Evolutionary conservation across 768 basidiomycete genomes (phyloP).

Genomic region (Lactifluus pinguis): DNA sequence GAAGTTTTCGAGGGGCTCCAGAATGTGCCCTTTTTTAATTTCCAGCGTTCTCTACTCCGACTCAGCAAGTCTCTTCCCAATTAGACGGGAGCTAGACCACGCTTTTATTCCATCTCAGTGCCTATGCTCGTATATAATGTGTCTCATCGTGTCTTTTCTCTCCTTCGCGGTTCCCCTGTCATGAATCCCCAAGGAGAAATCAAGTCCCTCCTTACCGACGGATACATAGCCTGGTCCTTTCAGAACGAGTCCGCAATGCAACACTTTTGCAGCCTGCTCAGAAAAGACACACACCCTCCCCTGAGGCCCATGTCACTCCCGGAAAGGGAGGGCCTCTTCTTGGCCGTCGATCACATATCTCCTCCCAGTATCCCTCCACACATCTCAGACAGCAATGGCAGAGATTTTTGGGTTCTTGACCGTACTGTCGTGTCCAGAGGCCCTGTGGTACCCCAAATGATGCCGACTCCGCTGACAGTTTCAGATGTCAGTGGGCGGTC

Average conservation of each 20-base stretch:
- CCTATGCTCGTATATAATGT: neutral
- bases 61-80: no score
- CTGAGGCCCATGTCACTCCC: neutral
- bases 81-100: no score
- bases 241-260: neutral
- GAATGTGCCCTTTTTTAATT: no score
- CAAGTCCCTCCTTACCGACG: slow-evolving; percentile 1
- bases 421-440: neutral
- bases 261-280: neutral
- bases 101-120: no score
- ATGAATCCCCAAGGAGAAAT: neutral
- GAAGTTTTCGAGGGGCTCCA: no score
- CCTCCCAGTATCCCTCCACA: neutral
- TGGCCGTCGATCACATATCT: neutral
- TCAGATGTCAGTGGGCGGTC: neutral
- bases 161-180: neutral
- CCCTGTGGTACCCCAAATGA: slow-evolving; percentile 12
- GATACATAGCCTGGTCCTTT: slow-evolving; percentile 7
- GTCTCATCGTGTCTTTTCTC: no score
- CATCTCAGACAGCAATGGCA: neutral
- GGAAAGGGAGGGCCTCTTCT: neutral
- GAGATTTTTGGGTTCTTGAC: neutral
- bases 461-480: neutral
- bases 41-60: no score
- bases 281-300: neutral